Base-by-base conservation (phyloP, 164 flowering plant genomes). In the Buxus sempervirens region DNA sequence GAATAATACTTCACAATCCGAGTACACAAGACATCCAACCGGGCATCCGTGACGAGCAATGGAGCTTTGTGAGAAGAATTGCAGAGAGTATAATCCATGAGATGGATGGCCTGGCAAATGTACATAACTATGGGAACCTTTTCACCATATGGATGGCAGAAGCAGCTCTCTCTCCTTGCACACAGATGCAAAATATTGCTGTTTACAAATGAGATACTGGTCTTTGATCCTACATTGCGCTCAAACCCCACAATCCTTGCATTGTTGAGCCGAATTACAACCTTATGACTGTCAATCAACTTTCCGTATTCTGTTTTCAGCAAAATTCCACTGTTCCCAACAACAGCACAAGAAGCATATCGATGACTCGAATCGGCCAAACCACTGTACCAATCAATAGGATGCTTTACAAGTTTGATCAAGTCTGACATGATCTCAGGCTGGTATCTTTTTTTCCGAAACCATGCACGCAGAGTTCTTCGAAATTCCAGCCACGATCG, bases 1-100 rank as follows among this genome's bases (percentile, higher is more conserved):
- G 99, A 96, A 71, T 96, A 96, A 62, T 96, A 96, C 91, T 93
- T 96, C 36, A 90, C 97, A 54, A 96, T 85, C 64, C 90, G 74
- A 8, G 96, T 69, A 75, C 97, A 93, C 70, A 96, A 66, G 66
- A 87, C 70, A 69, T 96, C 99, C 45, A 96, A 93, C 22, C 97
- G 67, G 0, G 90, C 86, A 80, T 96, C 97, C 0, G 99, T 96
- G 38, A 87, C 70, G 9, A 91, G 73, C 82, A 93, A 67, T 18
- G 97, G 95, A 3, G 91, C 82, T 53, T 78, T 84, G 54, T 87
- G 89, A 2, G 95, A 72, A 0, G 83, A 63, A 68, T 86, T 93
- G 69, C 99, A 96, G 16, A 84, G 49, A 0, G 81, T 62, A 64
- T 87, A 93, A 69, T 96, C 99, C 82, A 93, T 69, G 72, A 93